Evolutionary conservation across 2,329 filamentous ascomycete genomes (phyloP), one percentile per base, ranked within the genome.

Genomic region (Macrophomina tecta): DNA sequence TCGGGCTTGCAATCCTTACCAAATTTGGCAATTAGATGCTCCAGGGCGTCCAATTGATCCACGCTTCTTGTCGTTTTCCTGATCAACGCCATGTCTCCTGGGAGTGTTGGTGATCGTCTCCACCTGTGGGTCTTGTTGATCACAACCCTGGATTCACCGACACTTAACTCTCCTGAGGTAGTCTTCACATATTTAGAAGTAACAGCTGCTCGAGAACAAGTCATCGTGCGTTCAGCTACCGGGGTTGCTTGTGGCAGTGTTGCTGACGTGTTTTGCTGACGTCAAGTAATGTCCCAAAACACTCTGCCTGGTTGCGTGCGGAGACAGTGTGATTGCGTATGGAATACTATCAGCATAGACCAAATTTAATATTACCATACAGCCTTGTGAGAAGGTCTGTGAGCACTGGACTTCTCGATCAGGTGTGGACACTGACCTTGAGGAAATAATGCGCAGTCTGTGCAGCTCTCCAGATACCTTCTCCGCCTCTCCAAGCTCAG

Each of bases 41-140:
- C 58, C 18, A 48, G 58, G 58, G 58, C 45, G 42, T 48, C 42
- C 45, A 62, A 49, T 36, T 49, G 58, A 62, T 62, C 58, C 23
- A 36, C 58, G 48, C 46, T 49, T 30, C 6, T 32, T 11, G 14
- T 18, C 8, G 36, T 14, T 6, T 42, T 40, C 36, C 9, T 9
- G 61, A 64, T 64, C 61, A 64, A 42, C 61, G 32, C 28, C 38
- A 53, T 11, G 5, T 5, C 60, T 48, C 61, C 48, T 53, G n/a
- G 46, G 18, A 30, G 12, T 32, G 61, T 34, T 52, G 61, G 38
- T 64, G 61, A 64, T 64, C 61, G 48, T 42, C 61, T 36, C 14
- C n/a, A n/a, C 7, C 16, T 23, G 61, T 64, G 61, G 61, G 61
- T 64, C 61, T 18, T 64, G 61, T 42, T 64, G 48, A 64, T 64